Evolutionary conservation across 2,329 filamentous ascomycete species (phyloP).

Genomic region (Colletotrichum lentis): DNA sequence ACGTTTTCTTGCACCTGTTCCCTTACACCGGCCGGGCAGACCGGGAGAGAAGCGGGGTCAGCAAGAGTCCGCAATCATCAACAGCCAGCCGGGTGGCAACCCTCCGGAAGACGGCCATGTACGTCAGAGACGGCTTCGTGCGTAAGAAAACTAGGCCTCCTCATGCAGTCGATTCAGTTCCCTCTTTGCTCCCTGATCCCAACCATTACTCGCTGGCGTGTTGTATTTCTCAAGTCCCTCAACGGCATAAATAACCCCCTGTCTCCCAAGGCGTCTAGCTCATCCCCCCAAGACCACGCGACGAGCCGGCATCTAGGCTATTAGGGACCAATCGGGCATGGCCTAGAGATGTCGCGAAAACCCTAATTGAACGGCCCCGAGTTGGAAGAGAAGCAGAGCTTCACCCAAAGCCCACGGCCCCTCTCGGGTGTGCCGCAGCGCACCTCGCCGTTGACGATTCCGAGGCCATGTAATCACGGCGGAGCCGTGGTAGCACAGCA

Average conservation of each 20-base stretch:
- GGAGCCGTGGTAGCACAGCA: background rate
- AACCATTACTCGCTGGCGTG: conserved; percentile 1
- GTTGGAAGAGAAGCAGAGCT: background rate
- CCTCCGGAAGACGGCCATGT: background rate
- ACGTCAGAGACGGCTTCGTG: background rate
- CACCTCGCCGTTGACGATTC: background rate
- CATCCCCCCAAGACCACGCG: conserved; percentile 12
- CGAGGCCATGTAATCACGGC: background rate
- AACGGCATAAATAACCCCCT: background rate
- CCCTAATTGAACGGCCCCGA: conserved; percentile 22
- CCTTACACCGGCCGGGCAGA: conserved; percentile 4
- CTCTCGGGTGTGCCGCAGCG: background rate
- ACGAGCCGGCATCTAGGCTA: conserved; percentile 11
- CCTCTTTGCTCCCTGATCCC: background rate
- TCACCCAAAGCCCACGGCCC: too few species aligned
- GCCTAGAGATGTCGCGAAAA: background rate
- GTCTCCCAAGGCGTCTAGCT: background rate
- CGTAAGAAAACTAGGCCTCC: too few species aligned
- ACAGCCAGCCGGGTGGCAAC: background rate
- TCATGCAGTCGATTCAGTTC: background rate
- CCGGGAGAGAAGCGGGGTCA: background rate
- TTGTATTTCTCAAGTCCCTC: background rate
- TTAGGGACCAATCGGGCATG: background rate
- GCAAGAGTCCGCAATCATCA: background rate
- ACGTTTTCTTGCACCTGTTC: background rate